Base-by-base conservation (phyloP, 2,329 filamentous ascomycete species). In the Plectosphaerella sp. region DNA sequence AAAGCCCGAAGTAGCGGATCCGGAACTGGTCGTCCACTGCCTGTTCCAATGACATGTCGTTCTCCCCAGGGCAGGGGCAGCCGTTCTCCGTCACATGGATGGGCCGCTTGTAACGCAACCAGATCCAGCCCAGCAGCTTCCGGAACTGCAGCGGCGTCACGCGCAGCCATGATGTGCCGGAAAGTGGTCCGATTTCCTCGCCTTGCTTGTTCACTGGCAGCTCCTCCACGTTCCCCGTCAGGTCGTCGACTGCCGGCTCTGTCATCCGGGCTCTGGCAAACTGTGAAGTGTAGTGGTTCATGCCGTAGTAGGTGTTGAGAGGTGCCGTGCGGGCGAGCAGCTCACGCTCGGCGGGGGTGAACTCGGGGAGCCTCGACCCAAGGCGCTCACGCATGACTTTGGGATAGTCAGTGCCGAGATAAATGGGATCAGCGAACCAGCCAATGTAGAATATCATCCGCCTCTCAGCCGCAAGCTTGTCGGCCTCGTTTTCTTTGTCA, bases 211-310 rank as follows among this genome's bases (percentile, higher is more conserved):
- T 65, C 0, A 45, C 58, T 43, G 52, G 56, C 45, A 50, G 48
- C 18, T 54, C 54, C 20, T 58, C 54, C 1, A 64, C 51, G 49
- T 66, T 62, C 4, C 63, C 62, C 2, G 55, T 56, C 46, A 60
- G 57, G 37, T 65, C 62, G 1, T 62, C 64, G 5, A 54, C 59
- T 0, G 60, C 50, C 1, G 68, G 57, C 1, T 58, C 57, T 5
- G 37, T 50, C 4, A 57, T 43, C 2, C 59, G 54, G 48, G 69
- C 65, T 3, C 60, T 61, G 2, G 66, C 66, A 50, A 63, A 72
- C 50, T 69, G 66, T 0, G 66, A 65, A 0, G 70, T 71, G 62
- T 73, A 73, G 52, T 66, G 68, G 56, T 72, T 71, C 68, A 72
- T 72, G 43, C 69, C 69, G 52, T 71, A 72, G 49, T 72, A 72